Evolutionary conservation across 257 asterid species (phyloP).

Genomic region (Ligustrum vulgare): DNA sequence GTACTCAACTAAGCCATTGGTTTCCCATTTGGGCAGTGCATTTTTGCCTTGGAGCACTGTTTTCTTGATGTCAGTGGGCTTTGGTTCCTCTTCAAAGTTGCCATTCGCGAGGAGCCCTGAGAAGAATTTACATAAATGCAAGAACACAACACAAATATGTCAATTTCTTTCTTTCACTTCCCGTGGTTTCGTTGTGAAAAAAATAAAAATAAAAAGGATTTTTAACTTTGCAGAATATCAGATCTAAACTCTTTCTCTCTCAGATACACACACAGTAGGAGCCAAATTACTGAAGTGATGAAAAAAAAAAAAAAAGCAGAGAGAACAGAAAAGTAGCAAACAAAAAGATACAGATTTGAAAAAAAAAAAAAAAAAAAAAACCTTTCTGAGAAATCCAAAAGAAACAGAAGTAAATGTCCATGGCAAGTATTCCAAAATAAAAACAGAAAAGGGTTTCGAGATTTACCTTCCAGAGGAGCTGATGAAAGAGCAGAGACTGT

Average conservation of each 20-base stretch:
- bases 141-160: background rate
- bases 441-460: background rate
- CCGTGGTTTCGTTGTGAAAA: background rate
- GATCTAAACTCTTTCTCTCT: background rate
- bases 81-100: constrained; percentile 73
- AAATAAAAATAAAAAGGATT: background rate
- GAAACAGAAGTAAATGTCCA: background rate
- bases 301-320: background rate
- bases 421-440: background rate
- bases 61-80: constrained; percentile 46
- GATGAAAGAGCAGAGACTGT: constrained; percentile 40
- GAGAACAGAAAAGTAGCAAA: background rate
- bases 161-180: background rate
- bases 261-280: background rate
- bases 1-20: constrained; percentile 72
- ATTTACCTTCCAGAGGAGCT: constrained; percentile 67
- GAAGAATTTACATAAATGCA: background rate
- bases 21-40: constrained; percentile 88
- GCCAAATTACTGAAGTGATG: background rate
- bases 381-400: constrained; percentile 3
- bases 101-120: constrained; percentile 83
- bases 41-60: constrained; percentile 55
- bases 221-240: background rate
- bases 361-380: background rate
- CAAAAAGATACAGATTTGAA: background rate